These are phyloP conservation scores for Monosporascus sp. DNA, from an alignment of 2,329 filamentous ascomycete species.

Conservation along the genomic window DNA sequence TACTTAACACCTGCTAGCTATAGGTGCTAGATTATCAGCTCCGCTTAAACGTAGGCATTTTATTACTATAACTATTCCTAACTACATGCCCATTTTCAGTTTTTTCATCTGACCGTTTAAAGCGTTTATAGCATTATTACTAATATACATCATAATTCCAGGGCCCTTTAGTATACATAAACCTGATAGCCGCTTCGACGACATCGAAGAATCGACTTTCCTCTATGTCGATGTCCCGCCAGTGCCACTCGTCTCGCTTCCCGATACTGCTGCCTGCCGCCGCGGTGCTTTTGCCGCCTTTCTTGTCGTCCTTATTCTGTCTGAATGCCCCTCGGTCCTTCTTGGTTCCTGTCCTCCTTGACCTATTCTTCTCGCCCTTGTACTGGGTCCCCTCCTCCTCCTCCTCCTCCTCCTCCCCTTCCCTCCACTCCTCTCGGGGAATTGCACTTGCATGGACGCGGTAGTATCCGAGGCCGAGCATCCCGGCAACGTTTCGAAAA, in stretches of 20 bases:
- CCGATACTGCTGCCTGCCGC: slow-evolving; percentile 6
- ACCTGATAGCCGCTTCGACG: slow-evolving; percentile 8
- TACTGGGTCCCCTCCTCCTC: background rate
- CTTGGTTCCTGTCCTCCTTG: background rate
- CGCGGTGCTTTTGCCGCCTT: background rate
- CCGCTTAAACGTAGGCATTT: too few relatives aligned
- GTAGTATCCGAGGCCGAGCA: slow-evolving; percentile 33
- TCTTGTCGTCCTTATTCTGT: background rate
- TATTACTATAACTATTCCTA: too few relatives aligned
- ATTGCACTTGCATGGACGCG: slow-evolving; percentile 24
- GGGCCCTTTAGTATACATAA: slow-evolving; percentile 8
- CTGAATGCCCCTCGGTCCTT: background rate
- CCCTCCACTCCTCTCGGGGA: background rate
- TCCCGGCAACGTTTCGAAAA: slow-evolving; percentile 36
- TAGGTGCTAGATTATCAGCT: too few relatives aligned
- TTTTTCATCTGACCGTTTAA: too few relatives aligned
- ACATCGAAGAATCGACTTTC: slow-evolving; percentile 3
- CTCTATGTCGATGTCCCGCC: slow-evolving; percentile 6
- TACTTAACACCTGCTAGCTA: too few relatives aligned
- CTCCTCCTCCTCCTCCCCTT: slow-evolving; percentile 1
- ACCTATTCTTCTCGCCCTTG: background rate
- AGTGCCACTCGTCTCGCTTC: slow-evolving; percentile 14
- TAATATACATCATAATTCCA: slow-evolving; percentile 5
- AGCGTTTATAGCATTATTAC: background rate
- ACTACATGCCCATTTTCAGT: too few relatives aligned